Percentiles rank a stretch among this genome's conserved stretches.
phyloP scores from a whole-genome alignment of 2,329 filamentous ascomycete species.

The Cladosporium oxysporum region DNA sequence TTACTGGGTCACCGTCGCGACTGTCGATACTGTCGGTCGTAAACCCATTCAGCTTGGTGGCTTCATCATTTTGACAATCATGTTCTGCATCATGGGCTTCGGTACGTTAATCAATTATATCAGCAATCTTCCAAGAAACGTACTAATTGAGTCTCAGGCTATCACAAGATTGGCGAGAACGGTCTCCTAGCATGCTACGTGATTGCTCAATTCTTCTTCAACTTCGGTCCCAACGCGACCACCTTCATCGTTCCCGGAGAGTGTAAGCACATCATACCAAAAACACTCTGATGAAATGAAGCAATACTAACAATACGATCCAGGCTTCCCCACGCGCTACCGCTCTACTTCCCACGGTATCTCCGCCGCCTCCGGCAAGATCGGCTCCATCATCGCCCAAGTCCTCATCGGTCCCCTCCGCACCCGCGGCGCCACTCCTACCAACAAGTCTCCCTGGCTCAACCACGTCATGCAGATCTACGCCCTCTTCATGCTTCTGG shows the following conservation, averaged over 20 bases:
- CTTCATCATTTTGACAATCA: conserved; percentile 49
- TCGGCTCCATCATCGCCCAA: conserved; percentile 53
- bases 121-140: background rate
- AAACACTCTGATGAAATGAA: no score
- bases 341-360: conserved; percentile 51
- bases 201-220: conserved; percentile 55
- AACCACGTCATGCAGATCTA: conserved; percentile 76
- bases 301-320: background rate
- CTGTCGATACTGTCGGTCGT: conserved; percentile 72
- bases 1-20: conserved; percentile 78
- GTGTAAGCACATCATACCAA: background rate
- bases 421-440: conserved; percentile 55
- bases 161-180: conserved; percentile 44
- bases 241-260: conserved; percentile 56
- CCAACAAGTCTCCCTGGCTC: conserved; percentile 63
- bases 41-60: conserved; percentile 72
- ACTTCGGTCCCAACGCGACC: conserved; percentile 55
- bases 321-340: conserved; percentile 51
- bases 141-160: conserved; percentile 27
- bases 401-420: conserved; percentile 52
- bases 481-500: conserved; percentile 76
- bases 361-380: conserved; percentile 51
- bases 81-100: conserved; percentile 54
- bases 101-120: conserved; percentile 21
- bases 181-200: conserved; percentile 51